Percentiles rank a stretch among this genome's conserved stretches.
Conservation (phyloP, 2,329 filamentous ascomycete genomes). For the Diplocarpon mali region DNA sequence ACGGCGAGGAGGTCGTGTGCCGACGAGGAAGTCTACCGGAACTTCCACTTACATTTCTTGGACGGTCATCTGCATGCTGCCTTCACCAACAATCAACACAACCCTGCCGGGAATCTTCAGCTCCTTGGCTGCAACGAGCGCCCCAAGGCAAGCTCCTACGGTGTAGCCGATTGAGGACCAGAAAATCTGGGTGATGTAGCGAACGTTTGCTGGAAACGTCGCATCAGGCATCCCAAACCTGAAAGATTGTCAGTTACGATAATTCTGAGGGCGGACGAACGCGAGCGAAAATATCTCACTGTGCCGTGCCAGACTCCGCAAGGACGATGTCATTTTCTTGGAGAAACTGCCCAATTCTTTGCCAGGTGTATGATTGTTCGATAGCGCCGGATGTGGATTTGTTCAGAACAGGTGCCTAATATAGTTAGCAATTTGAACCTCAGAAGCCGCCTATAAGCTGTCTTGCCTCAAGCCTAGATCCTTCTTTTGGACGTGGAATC, state of each 20-base stretch:
- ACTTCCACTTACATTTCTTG: constrained; percentile 39
- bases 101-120: constrained; percentile 32
- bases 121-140: constrained; percentile 42
- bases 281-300: constrained; percentile 21
- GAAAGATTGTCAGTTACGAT: neutral
- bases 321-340: constrained; percentile 43
- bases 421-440: neutral
- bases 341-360: constrained; percentile 35
- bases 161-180: constrained; percentile 53
- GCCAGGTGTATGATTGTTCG: constrained; percentile 39
- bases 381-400: constrained; percentile 29
- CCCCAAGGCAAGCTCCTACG: constrained; percentile 44
- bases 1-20: neutral
- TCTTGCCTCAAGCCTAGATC: constrained; percentile 10
- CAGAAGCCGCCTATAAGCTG: neutral
- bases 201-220: constrained; percentile 36
- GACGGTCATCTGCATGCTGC: constrained; percentile 54
- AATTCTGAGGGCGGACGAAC: neutral
- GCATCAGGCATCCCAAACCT: constrained; percentile 38
- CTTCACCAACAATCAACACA: constrained; percentile 50
- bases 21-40: neutral
- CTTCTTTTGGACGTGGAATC: constrained; percentile 5
- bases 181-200: constrained; percentile 39
- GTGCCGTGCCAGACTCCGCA: constrained; percentile 46
- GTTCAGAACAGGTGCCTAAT: constrained; percentile 10